Base-by-base conservation (phyloP, 1,139 yeast species). In the Zygosaccharomyces sapae region DNA sequence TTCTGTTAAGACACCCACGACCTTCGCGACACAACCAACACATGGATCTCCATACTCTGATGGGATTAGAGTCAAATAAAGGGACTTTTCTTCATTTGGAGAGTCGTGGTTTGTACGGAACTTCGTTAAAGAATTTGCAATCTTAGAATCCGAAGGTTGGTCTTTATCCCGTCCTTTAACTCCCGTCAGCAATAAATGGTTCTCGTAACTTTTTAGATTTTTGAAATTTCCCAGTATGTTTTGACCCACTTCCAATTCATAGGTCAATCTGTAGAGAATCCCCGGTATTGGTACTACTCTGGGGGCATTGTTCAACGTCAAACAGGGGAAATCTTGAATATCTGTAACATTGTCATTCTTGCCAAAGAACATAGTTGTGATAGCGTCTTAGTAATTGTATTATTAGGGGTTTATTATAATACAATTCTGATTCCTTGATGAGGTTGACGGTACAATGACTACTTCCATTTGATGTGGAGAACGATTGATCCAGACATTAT, bases 281-380 rank as follows among this genome's bases (percentile, higher is more conserved):
- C 86, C 86, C 0, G 87, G 86, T 10, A 81, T 60, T 33, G 80
- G 69, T 10, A 80, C 78, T 49, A 80, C 56, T 1, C 55, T 46
- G 1, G 66, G 58, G 6, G 53, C 45, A 16, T 45, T 47, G 13
- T 48, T 33, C 20, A 56, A 45, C 5, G 48, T 46, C 34, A 58
- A 47, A 43, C 62, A 58, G n/a, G 58, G 58, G 18, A 55, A 51
- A 20, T 20, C 30, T 31, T 34, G 31, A 20, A 45, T 18, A 20
- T 13, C 5, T 4, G 34, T 10, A 25, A 12, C 30, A 16, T 45
- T 19, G 10, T 29, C 41, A n/a, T 22, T 35, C 20, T 31, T 36
- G 4, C 18, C 29, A 24, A 40, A 40, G n/a, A 45, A 31, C 47
- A 45, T 45, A 16, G 3, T 16, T n/a, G 10, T 27, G 2, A 33